Percentiles rank a stretch among this genome's conserved stretches.
These are phyloP conservation scores for Pseudogymnoascus verrucosus DNA, from an alignment of 2,329 filamentous ascomycete species.

Conservation along the genomic window DNA sequence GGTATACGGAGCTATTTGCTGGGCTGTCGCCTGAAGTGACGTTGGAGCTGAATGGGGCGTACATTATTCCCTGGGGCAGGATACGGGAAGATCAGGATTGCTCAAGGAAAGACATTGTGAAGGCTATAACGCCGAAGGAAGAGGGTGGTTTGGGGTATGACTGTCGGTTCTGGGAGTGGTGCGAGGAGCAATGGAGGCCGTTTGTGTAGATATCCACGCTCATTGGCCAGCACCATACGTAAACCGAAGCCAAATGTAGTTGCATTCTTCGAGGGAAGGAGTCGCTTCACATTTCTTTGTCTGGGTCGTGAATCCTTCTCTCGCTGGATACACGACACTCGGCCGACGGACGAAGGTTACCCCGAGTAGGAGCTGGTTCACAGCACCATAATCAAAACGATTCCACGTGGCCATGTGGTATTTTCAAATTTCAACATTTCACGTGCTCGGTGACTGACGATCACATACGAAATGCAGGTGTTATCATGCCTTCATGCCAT, in stretches of 20 bases:
- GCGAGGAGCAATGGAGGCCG: constrained; percentile 13
- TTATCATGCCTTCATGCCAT: not conserved
- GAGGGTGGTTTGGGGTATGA: constrained; percentile 20
- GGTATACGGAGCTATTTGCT: constrained; percentile 20
- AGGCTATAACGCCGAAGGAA: constrained; percentile 14
- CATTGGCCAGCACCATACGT: not conserved
- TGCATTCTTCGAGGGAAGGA: not conserved
- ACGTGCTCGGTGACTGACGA: not conserved
- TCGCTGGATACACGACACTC: not conserved
- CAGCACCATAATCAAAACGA: not conserved
- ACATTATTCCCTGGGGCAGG: constrained; percentile 24
- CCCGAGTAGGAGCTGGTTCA: not conserved
- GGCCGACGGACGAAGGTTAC: not conserved
- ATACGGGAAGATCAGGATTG: constrained; percentile 30
- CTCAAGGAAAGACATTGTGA: constrained; percentile 16
- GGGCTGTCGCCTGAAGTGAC: constrained; percentile 13
- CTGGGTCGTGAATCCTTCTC: not conserved
- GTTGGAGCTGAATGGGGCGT: constrained; percentile 16
- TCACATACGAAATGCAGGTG: not conserved
- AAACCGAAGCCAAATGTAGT: not conserved
- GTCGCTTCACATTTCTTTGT: not conserved
- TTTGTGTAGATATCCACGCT: not conserved
- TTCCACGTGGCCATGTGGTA: not conserved
- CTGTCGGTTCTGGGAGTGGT: constrained; percentile 20
- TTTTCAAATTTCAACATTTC: not conserved